Evolutionary conservation across 2,329 filamentous ascomycete species (phyloP).

Genomic region (Rutstroemia sp.): DNA sequence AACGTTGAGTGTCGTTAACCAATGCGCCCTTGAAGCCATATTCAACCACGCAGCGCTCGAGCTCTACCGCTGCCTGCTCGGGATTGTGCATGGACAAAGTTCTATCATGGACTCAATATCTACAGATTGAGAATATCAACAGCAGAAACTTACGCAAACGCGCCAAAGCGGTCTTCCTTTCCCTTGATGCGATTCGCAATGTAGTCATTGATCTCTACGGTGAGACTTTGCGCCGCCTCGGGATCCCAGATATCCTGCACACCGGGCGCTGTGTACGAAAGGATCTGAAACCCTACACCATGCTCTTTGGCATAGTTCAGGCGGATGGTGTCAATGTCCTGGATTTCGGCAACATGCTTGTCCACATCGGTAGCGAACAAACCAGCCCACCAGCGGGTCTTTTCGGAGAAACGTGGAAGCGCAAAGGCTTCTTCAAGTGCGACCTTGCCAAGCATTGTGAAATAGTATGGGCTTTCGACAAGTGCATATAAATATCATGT

Average conservation of each 20-base stretch:
- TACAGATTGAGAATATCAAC: too few relatives aligned
- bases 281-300: constrained; percentile 41
- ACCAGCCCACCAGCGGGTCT: constrained; percentile 53
- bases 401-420: constrained; percentile 50
- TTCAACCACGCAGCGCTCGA: constrained; percentile 44
- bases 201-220: constrained; percentile 32
- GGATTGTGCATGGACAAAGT: constrained; percentile 48
- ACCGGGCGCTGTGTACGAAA: constrained; percentile 43
- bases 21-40: constrained; percentile 56
- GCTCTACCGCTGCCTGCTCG: constrained; percentile 40
- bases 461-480: too few relatives aligned
- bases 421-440: constrained; percentile 56
- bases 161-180: constrained; percentile 35
- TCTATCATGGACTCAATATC: too few relatives aligned
- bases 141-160: constrained; percentile 31
- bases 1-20: constrained; percentile 52
- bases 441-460: constrained; percentile 43
- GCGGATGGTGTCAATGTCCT: constrained; percentile 36
- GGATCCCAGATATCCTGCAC: constrained; percentile 39
- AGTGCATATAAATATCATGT: too few relatives aligned
- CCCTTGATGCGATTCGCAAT: constrained; percentile 19
- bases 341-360: constrained; percentile 50
- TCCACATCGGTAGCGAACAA: constrained; percentile 53
- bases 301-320: constrained; percentile 39
- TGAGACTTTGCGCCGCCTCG: constrained; percentile 34